A percentile compares a stretch with the other conserved stretches of the same genome.
These are phyloP conservation scores for Plasmopara halstedii DNA, from an alignment of 352 stramenopile species.

Conservation along the genomic window DNA sequence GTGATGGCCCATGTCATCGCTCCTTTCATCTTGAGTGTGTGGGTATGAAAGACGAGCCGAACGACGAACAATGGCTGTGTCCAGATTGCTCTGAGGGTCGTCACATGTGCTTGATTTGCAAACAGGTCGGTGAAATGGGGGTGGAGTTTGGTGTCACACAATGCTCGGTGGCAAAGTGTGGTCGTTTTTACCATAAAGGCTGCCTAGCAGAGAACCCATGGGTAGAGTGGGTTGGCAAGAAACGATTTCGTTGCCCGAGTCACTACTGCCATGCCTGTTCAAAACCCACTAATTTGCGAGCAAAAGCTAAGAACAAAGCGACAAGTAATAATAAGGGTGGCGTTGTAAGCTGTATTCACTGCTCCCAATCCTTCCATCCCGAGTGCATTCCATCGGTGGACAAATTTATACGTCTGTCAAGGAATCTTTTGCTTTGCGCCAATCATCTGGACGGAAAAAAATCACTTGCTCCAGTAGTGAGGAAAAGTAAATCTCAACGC, in stretches of 20 bases:
- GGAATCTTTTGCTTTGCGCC: conserved; percentile 84
- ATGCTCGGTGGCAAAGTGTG: conserved; percentile 88
- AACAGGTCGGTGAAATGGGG: conserved; percentile 85
- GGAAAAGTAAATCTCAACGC: not conserved
- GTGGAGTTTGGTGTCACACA: conserved; percentile 86
- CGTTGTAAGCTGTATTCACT: conserved; percentile 85
- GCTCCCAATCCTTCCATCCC: conserved; percentile 71
- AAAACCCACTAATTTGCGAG: conserved; percentile 8
- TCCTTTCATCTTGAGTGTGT: conserved; percentile 92
- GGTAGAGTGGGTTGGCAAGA: conserved; percentile 84
- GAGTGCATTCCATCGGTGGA: conserved; percentile 67
- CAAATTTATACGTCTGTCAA: conserved; percentile 78
- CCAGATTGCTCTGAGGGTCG: conserved; percentile 82
- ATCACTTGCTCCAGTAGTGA: conserved; percentile 7
- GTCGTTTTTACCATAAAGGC: conserved; percentile 89
- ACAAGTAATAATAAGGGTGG: conserved; percentile 19
- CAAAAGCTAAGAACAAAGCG: conserved; percentile 32
- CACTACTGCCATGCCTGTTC: conserved; percentile 84
- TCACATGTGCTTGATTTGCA: conserved; percentile 91
- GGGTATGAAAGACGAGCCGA: conserved; percentile 72
- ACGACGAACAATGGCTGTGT: conserved; percentile 87
- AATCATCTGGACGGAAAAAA: conserved; percentile 65
- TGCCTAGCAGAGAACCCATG: conserved; percentile 68
- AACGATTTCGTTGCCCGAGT: conserved; percentile 86
- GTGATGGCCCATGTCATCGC: conserved; percentile 87